Conservation (phyloP, 306 rosid species). For the Malus fusca region DNA sequence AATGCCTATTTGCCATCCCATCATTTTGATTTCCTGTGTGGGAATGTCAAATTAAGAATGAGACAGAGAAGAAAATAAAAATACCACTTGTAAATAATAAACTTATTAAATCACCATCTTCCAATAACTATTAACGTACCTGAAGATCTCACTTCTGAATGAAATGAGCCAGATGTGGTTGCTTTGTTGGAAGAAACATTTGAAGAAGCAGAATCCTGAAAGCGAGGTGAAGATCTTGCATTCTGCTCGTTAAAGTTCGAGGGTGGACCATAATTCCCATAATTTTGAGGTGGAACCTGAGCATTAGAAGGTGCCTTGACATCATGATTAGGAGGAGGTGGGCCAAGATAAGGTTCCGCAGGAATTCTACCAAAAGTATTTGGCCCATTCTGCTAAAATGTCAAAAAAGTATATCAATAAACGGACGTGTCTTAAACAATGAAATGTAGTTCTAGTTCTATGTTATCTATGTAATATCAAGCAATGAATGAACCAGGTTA, state of each 20-base stretch:
- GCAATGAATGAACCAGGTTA: constrained; percentile 5
- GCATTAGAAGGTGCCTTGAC: constrained; percentile 36
- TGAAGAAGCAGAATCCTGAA: constrained; percentile 26
- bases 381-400: constrained; percentile 59
- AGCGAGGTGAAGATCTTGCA: constrained; percentile 19
- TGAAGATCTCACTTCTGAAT: constrained; percentile 42
- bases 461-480: constrained; percentile 4
- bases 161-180: constrained; percentile 26
- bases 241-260: constrained; percentile 27
- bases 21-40: constrained; percentile 34
- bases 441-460: background rate
- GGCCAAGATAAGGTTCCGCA: constrained; percentile 44
- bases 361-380: constrained; percentile 41
- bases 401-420: constrained; percentile 10
- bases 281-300: constrained; percentile 29
- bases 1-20: constrained; percentile 26
- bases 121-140: constrained; percentile 30
- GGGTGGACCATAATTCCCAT: constrained; percentile 27
- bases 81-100: background rate
- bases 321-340: constrained; percentile 37
- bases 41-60: constrained; percentile 8
- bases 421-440: background rate
- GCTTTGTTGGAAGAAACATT: constrained; percentile 21
- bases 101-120: background rate
- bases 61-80: background rate